Base-by-base conservation (phyloP, 345 rosid species). In the Populus nigra region DNA sequence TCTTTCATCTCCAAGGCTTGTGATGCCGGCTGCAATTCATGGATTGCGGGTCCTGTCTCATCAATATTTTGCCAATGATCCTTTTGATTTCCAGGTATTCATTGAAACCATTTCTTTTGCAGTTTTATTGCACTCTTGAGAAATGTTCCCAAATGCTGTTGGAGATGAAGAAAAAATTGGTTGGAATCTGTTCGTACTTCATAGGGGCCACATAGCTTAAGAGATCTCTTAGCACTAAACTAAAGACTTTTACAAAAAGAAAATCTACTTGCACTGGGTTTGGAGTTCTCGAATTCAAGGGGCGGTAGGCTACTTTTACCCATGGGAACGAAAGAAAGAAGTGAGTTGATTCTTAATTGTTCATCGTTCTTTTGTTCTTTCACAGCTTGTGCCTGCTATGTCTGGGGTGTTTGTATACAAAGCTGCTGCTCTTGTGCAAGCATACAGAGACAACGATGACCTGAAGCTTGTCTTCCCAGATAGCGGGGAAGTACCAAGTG, bases 341-440 rank as follows among this genome's bases (percentile, higher is more conserved):
- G 67, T 50, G 59, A 18, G n/a, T 18, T 50, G 59, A 50, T 50
- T 50, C 59, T 27, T 63, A n/a, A 63, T 68, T 68, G 18, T 25
- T 10, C 11, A 18, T 11, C 43, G 18, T n/a, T 8, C 5, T 22
- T 4, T 36, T 69, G 27, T 77, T 57, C 11, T 33, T 77, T 53
- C 18, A 13, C 89, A 96, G 99, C 82, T 96, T 72, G 89, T 86
- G 63, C 99, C 97, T 15, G 97, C 99, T 77, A 89, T 96, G 97
- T 72, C 91, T 70, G 97, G 99, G 69, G 67, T 96, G 91, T 88
- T 96, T 82, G 98, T 87, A 53, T 96, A 96, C 84, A 96, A 96
- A 90, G 98, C 97, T 23, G 98, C 98, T 25, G 94, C 97, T 43
- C 89, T 93, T 38, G 97, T 93, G 74, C 98, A 96, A 89, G 94